Base-by-base conservation (phyloP, 108 stramenopile species). In the Conticribra guillardii region DNA sequence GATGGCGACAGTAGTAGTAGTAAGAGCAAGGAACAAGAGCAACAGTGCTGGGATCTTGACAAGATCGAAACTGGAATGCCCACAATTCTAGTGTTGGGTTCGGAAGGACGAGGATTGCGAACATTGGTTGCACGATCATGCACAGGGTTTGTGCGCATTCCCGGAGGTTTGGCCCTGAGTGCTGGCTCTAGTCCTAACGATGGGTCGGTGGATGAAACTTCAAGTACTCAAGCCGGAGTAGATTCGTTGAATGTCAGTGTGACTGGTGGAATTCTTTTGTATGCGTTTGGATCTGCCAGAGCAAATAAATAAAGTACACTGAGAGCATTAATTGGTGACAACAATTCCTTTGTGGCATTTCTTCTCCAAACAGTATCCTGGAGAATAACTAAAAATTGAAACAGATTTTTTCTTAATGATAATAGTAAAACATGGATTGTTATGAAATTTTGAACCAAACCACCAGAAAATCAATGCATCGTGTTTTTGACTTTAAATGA, bases 161-260 rank as follows among this genome's bases (percentile, higher is more conserved):
- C 90, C 21, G 83, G 88, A 11, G 86, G 82, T 22, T 60, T 19
- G 59, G 64, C 49, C 28, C 58, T 48, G 51, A 63, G 26, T n/a
- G 53, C 17, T 55, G 64, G 54, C 22, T 54, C 29, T 34, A 73
- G 60, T 16, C 64, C 56, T 45, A 84, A 70, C 18, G 84, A 74
- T 47, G 76, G 47, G 9, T n/a, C n/a, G n/a, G n/a, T n/a, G n/a
- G n/a, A n/a, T n/a, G n/a, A n/a, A n/a, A 67, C 50, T 11, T 31
- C 60, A 1, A 47, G 16, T 11, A 54, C 58, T 41, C 54, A 62
- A 30, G 80, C 74, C 9, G 92, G 85, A 19, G 97, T 98, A 0
- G 98, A 98, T 73, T 97, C 97, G 1, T 69, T 98, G 53, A 98
- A 98, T 80, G 98, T 98, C 45, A 94, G 96, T 71, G 98, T 98